Conservation (phyloP, 2,329 filamentous ascomycete genomes). For the Shiraia bambusicola region DNA sequence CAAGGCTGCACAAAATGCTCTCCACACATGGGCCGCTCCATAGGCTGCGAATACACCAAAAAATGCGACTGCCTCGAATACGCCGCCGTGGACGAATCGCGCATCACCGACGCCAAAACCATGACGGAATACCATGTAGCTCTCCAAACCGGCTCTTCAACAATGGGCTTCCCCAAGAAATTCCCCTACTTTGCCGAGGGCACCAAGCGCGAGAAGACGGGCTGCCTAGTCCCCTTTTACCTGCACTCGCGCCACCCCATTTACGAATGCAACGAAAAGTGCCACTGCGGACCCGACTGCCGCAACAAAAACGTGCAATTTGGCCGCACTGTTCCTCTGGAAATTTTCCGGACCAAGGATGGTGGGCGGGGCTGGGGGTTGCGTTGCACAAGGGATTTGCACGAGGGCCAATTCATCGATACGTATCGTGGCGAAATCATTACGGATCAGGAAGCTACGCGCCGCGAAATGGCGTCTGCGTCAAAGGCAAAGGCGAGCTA, state of each 20-base stretch:
- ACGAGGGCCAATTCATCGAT: conserved; percentile 76
- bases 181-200: conserved; percentile 62
- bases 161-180: conserved; percentile 46
- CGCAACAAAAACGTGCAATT: conserved; percentile 76
- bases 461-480: conserved; percentile 58
- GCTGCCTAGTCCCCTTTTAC: conserved; percentile 46
- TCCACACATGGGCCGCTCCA: conserved; percentile 53
- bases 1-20: conserved; percentile 66
- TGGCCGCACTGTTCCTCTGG: conserved; percentile 68
- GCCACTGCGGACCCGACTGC: conserved; percentile 64
- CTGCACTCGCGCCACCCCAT: conserved; percentile 55
- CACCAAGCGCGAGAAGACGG: conserved; percentile 25
- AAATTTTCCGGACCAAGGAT: conserved; percentile 70
- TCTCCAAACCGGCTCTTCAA: conserved; percentile 25
- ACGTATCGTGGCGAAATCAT: conserved; percentile 68
- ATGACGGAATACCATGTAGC: conserved; percentile 22
- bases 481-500: conserved; percentile 71
- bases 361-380: conserved; percentile 77
- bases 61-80: conserved; percentile 70
- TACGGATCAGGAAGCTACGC: conserved; percentile 60
- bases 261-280: conserved; percentile 77
- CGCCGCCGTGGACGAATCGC: conserved; percentile 52
- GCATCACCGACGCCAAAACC: conserved; percentile 32
- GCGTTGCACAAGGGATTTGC: conserved; percentile 63
- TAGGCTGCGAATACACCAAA: conserved; percentile 63